Percentiles rank a stretch among this genome's conserved stretches.
These are phyloP conservation scores for Exophiala spinifera DNA, from an alignment of 2,329 filamentous ascomycete genomes.

Conservation along the genomic window DNA sequence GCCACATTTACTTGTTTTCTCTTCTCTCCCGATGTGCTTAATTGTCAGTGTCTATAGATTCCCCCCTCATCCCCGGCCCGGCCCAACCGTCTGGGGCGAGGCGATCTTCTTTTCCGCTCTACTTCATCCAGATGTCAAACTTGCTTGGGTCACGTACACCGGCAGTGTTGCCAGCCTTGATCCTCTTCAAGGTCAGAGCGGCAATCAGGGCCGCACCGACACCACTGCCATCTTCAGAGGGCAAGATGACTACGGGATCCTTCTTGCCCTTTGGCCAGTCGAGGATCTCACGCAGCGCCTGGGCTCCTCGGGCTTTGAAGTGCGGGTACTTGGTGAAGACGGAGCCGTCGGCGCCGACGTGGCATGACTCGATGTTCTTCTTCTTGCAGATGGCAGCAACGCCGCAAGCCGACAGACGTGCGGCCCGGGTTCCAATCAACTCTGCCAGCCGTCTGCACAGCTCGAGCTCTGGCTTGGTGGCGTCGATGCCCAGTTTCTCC, in stretches of 20 bases:
- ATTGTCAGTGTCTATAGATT: too few species aligned
- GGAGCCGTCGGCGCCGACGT: conserved; percentile 93
- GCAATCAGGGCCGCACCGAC: conserved; percentile 97
- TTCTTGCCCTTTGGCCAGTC: conserved; percentile 80
- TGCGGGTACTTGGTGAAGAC: conserved; percentile 99
- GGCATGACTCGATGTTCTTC: conserved; percentile 82
- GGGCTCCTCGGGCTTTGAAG: conserved; percentile 89
- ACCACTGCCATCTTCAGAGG: conserved; percentile 92
- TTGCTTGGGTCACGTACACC: conserved; percentile 54
- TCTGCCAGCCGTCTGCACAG: conserved; percentile 85
- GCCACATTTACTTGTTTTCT: too few species aligned
- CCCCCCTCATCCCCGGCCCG: too few species aligned
- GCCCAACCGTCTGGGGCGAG: too few species aligned
- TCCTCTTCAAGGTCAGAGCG: conserved; percentile 61
- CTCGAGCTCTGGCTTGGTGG: conserved; percentile 77
- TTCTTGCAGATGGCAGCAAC: conserved; percentile 96
- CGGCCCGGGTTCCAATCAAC: conserved; percentile 90
- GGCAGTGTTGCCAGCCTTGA: conserved; percentile 56
- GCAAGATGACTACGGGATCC: conserved; percentile 81
- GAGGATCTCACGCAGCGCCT: conserved; percentile 88
- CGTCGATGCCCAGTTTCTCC: conserved; percentile 67
- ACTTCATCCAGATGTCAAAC: conserved; percentile 28
- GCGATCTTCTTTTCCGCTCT: background rate
- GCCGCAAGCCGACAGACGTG: conserved; percentile 88
- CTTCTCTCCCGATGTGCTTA: too few species aligned